Percentiles rank a stretch among this genome's conserved stretches.
phyloP scores from a whole-genome alignment of 441 rosid genomes.

The Corymbia citriodora region DNA sequence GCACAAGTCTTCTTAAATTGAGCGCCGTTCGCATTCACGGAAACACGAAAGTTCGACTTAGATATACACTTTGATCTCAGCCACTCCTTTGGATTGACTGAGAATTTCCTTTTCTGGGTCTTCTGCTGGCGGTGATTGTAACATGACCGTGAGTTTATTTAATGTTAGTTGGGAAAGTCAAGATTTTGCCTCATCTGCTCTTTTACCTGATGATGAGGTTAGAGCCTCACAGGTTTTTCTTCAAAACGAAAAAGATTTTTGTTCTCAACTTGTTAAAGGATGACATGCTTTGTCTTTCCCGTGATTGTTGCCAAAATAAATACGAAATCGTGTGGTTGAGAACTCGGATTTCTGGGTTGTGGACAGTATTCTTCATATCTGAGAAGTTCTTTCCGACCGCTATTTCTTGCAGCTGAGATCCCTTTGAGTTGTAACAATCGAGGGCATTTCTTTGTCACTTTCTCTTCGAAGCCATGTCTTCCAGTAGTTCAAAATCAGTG shows the following conservation, averaged over 20 bases:
- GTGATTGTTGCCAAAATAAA: conserved; percentile 2
- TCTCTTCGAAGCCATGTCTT: conserved; percentile 21
- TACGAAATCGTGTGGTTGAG: neutral
- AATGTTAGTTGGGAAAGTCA: neutral
- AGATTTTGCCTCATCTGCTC: neutral
- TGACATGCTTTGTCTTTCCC: neutral
- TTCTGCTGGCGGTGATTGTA: neutral
- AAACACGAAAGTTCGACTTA: neutral
- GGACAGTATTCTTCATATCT: neutral
- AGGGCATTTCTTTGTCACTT: neutral
- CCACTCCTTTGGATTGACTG: neutral
- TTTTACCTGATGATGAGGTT: neutral
- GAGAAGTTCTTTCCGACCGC: neutral
- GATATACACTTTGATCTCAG: neutral
- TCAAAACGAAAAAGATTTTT: neutral
- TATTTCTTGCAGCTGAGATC: conserved; percentile 5
- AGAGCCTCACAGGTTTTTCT: neutral
- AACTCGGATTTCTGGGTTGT: neutral
- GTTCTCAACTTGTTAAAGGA: conserved; percentile 1
- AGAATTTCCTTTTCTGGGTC: neutral
- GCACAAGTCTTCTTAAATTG: neutral
- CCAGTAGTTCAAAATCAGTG: conserved; percentile 15
- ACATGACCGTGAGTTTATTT: neutral
- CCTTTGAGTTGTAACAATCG: neutral
- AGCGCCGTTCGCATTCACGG: neutral